phyloP scores from a whole-genome alignment of 257 asterid species.

The Nicotiana noctiflora region DNA sequence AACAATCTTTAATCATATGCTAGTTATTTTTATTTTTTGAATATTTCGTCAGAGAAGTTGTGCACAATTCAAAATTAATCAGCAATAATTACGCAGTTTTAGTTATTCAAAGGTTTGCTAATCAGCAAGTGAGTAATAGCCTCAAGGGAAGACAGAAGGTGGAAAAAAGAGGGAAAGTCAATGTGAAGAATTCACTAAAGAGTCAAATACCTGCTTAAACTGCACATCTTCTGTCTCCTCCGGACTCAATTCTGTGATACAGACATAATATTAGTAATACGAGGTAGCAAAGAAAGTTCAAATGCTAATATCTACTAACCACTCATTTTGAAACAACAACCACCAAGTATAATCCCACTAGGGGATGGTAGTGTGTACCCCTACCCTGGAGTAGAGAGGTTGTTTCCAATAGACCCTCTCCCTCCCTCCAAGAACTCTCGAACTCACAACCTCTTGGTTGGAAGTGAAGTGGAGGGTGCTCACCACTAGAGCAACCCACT shows the following conservation, averaged over 20 bases:
- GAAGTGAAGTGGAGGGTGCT: too few species aligned
- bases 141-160: not conserved
- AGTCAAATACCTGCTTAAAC: conserved; percentile 55
- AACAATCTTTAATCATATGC: not conserved
- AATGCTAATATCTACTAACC: not conserved
- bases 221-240: conserved; percentile 74
- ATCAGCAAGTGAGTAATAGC: too few species aligned
- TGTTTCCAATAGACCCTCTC: too few species aligned
- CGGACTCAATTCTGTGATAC: conserved; percentile 53
- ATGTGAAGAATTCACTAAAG: not conserved
- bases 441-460: too few species aligned
- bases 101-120: not conserved
- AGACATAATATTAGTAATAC: not conserved
- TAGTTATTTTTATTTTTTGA: not conserved
- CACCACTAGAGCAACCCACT: too few species aligned
- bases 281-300: not conserved
- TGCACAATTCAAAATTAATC: not conserved
- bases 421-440: too few species aligned
- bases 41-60: not conserved
- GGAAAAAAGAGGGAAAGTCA: not conserved
- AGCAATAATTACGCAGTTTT: not conserved
- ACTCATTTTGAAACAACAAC: not conserved
- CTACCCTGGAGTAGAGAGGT: too few species aligned
- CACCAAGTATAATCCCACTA: too few species aligned
- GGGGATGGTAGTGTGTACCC: too few species aligned